These are phyloP conservation scores for Lachnellula occidentalis DNA, from an alignment of 2,329 filamentous ascomycete genomes.

Conservation along the genomic window DNA sequence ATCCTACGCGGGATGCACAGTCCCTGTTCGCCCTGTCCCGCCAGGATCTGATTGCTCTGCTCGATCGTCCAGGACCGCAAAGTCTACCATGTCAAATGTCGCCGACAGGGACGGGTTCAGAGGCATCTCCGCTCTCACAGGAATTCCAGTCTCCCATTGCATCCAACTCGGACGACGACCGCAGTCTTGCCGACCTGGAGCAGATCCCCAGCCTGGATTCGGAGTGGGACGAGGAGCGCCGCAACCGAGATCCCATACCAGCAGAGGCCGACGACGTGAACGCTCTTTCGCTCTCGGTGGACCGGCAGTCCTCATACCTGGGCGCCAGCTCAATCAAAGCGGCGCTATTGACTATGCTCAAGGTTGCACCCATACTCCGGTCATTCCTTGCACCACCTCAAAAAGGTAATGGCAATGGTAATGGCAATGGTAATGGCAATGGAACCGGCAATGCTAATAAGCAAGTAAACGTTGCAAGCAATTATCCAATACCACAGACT, in stretches of 20 bases:
- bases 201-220: conserved; percentile 61
- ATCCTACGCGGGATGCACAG: conserved; percentile 51
- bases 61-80: conserved; percentile 38
- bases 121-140: conserved; percentile 44
- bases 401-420: conserved; percentile 2
- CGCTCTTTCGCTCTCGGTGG: conserved; percentile 52
- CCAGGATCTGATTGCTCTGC: conserved; percentile 53
- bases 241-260: conserved; percentile 50
- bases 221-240: conserved; percentile 61
- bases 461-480: conserved; percentile 19
- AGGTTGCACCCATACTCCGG: conserved; percentile 46
- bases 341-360: conserved; percentile 61
- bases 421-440: no score
- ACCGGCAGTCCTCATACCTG: conserved; percentile 61
- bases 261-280: conserved; percentile 67
- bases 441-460: conserved; percentile 7
- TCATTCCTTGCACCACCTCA: conserved; percentile 37
- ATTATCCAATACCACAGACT: conserved; percentile 29
- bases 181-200: conserved; percentile 51
- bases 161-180: conserved; percentile 43
- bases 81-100: conserved; percentile 37
- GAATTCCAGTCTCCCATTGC: conserved; percentile 45
- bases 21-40: conserved; percentile 50
- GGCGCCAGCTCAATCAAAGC: conserved; percentile 72
- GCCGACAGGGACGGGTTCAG: conserved; percentile 50